Evolutionary conservation across 225 moss, liverwort and hornwort species (phyloP).

Genomic region (Climacium dendroides): DNA sequence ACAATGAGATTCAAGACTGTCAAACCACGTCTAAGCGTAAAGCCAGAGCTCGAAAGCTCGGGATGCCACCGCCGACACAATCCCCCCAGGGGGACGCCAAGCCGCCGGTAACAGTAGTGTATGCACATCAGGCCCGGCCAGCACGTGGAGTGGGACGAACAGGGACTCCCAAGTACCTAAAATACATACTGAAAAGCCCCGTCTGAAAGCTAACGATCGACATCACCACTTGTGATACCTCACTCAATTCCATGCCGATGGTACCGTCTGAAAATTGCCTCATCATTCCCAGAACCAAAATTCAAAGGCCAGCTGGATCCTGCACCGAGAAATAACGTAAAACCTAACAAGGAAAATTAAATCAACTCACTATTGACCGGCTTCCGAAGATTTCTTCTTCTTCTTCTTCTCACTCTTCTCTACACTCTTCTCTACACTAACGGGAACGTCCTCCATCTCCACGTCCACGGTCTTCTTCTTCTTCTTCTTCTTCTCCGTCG

Average conservation of each 20-base stretch:
- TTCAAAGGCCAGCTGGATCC: conserved; percentile 13
- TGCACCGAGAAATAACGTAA: background rate
- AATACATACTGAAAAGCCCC: background rate
- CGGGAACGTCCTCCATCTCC: conserved; percentile 35
- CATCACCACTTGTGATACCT: background rate
- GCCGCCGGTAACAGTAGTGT: background rate
- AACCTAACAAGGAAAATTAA: background rate
- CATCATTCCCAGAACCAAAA: conserved; percentile 26
- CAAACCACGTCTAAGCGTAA: background rate
- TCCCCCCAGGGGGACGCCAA: background rate
- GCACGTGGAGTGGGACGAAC: background rate
- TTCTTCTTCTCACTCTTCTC: conserved; percentile 49
- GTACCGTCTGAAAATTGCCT: conserved; percentile 32
- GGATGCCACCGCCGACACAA: background rate
- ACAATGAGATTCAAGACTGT: background rate
- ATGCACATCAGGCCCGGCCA: background rate
- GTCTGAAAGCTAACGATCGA: background rate
- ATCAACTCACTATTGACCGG: conserved; percentile 19
- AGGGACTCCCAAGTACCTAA: background rate
- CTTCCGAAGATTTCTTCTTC: conserved; percentile 28
- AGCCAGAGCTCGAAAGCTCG: background rate
- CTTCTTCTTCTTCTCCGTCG: conserved; percentile 73
- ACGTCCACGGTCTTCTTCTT: conserved; percentile 29
- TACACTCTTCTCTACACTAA: conserved; percentile 26
- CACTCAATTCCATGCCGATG: conserved; percentile 3